Base-by-base conservation (phyloP, 441 rosid species). In the Kokia cookei region DNA sequence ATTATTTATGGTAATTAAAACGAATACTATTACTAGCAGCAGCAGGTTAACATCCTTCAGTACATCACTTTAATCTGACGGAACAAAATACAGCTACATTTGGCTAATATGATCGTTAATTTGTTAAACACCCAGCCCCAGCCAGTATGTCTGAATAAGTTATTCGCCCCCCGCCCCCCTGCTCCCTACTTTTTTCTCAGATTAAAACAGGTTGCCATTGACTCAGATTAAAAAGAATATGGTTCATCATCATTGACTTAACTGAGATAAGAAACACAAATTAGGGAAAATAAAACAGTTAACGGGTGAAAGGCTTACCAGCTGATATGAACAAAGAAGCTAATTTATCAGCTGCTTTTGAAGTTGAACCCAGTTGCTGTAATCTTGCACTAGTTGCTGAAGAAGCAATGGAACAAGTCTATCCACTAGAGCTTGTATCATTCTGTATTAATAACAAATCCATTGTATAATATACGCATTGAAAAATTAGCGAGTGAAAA, bases 351-450 rank as follows among this genome's bases (percentile, higher is more conserved):
- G 59, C 58, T 51, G 62, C 13, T 76, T 78, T 42, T 75, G 86
- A 77, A 68, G 79, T 42, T 76, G 86, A 78, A 72, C 78, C 96
- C 98, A 91, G 40, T 85, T 79, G 43, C 77, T 72, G 64, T 89
- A 93, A 73, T 89, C 98, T 79, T 78, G 78, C 64, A 86, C 71
- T 59, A 93, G 79, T 53, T 89, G 94, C 78, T 78, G 82, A 83
- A 91, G 73, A 73, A 91, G 81, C 76, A 83, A 77, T 3, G 88
- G 91, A 10, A 93, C 94, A n/a, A 89, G 85, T 78, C 90, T 82
- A 78, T 91, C 96, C 75, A 88, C 79, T 6, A 91, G 82, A 73
- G 98, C 93, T 82, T 87, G 94, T 83, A 89, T 84, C 82, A 91
- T 78, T 82, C 96, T 93, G 94, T 54, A 55, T 22, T 73, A 66